Percentiles rank a stretch among this genome's conserved stretches.
These are phyloP conservation scores for Colletotrichum karsti DNA, from an alignment of 2,329 filamentous ascomycete species.

Conservation along the genomic window DNA sequence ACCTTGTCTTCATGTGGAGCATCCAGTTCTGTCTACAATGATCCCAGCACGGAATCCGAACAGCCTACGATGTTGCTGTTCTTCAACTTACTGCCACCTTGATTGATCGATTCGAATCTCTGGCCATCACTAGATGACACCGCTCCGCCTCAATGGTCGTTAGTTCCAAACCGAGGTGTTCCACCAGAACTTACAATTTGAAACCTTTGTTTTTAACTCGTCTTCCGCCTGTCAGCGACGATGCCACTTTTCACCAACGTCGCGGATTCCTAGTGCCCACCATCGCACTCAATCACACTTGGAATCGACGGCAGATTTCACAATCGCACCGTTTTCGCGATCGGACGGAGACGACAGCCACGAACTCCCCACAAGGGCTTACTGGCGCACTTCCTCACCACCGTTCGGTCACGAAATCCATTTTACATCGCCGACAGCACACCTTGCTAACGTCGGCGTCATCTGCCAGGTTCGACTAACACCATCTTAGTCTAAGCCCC, in stretches of 20 bases:
- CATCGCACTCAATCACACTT: not conserved
- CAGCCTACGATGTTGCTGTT: not conserved
- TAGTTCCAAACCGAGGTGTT: too few species aligned
- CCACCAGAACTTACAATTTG: too few species aligned
- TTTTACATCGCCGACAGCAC: not conserved
- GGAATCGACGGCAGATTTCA: not conserved
- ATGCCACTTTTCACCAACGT: not conserved
- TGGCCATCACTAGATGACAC: not conserved
- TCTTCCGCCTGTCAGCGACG: not conserved
- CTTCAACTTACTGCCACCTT: not conserved
- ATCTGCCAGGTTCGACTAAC: not conserved
- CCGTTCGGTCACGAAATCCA: not conserved
- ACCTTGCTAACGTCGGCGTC: not conserved
- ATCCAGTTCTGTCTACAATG: too few species aligned
- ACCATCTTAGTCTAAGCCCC: not conserved
- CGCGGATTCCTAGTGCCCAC: not conserved
- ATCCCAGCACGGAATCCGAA: too few species aligned
- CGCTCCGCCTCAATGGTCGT: not conserved
- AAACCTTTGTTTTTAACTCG: not conserved
- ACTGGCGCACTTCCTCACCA: not conserved
- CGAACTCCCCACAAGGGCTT: not conserved
- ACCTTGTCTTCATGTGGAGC: too few species aligned
- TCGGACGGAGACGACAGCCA: not conserved
- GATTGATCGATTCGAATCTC: not conserved
- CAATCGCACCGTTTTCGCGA: not conserved